phyloP scores from a whole-genome alignment of 2,329 filamentous ascomycete genomes.

The Penicillium frequentans region DNA sequence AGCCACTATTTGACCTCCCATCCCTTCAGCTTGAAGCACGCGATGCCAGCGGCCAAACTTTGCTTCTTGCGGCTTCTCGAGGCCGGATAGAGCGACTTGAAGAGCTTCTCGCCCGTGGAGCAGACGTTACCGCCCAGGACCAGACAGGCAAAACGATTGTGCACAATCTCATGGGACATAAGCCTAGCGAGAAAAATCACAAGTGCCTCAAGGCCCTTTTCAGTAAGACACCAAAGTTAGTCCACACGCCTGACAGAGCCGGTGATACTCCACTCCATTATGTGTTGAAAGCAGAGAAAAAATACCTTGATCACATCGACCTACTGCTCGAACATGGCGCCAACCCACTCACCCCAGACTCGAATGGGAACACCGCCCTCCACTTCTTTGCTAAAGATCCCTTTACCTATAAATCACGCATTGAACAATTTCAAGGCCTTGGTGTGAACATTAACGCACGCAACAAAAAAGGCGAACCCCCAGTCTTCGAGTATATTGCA shows the following conservation, averaged over 20 bases:
- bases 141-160: slow-evolving; percentile 13
- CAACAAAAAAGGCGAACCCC: background rate
- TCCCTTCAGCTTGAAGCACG: slow-evolving; percentile 8
- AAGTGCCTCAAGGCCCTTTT: background rate
- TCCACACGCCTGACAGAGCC: background rate
- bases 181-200: background rate
- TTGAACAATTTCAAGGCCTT: background rate
- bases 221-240: background rate
- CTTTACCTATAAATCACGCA: background rate
- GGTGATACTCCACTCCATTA: slow-evolving; percentile 6
- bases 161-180: background rate
- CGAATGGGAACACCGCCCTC: slow-evolving; percentile 3
- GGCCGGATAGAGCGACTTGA: background rate
- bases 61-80: slow-evolving; percentile 6
- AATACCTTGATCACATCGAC: background rate
- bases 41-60: slow-evolving; percentile 5
- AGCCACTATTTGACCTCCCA: slow-evolving; percentile 12
- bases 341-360: slow-evolving; percentile 3
- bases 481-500: background rate
- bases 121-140: slow-evolving; percentile 13
- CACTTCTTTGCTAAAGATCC: background rate
- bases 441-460: background rate
- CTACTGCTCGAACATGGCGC: slow-evolving; percentile 5
- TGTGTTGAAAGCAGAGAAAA: background rate
- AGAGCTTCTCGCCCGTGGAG: slow-evolving; percentile 11